Evolutionary conservation across 2,329 filamentous ascomycete genomes (phyloP).

Genomic region (Ophiostoma perfectum): DNA sequence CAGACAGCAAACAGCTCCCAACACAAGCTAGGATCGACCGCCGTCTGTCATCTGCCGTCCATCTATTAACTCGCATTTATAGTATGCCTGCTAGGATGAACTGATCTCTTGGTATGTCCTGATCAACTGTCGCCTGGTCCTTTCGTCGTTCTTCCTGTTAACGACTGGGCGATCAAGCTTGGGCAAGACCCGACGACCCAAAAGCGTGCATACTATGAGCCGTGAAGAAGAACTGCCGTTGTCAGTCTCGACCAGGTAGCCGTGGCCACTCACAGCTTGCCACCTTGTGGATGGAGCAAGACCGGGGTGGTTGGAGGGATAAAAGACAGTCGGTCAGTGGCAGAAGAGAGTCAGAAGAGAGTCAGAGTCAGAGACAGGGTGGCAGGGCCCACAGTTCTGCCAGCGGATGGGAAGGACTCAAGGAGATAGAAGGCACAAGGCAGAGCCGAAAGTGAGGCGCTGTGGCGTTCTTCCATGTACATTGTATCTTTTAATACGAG

Average conservation of each 20-base stretch:
- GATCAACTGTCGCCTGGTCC: neutral
- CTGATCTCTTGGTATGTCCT: neutral
- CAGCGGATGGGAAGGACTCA: neutral
- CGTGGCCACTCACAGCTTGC: slow-evolving; percentile 7
- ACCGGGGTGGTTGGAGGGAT: neutral
- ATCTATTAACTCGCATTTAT: neutral
- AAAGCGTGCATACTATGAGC: neutral
- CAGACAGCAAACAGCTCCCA: neutral
- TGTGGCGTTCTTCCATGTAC: neutral
- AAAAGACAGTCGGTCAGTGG: neutral
- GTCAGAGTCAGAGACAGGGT: neutral
- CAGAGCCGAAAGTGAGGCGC: neutral
- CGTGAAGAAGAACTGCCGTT: neutral
- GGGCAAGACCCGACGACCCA: neutral
- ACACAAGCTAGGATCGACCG: neutral
- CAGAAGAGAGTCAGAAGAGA: neutral
- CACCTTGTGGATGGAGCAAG: neutral
- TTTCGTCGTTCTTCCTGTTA: neutral
- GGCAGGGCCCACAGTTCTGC: neutral
- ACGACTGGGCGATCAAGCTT: neutral
- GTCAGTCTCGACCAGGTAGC: neutral
- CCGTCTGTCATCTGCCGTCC: neutral
- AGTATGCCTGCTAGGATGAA: neutral
- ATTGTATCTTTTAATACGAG: neutral
- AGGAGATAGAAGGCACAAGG: neutral